Conservation (phyloP, 1,139 yeast genomes). For the Pichia norvegensis region DNA sequence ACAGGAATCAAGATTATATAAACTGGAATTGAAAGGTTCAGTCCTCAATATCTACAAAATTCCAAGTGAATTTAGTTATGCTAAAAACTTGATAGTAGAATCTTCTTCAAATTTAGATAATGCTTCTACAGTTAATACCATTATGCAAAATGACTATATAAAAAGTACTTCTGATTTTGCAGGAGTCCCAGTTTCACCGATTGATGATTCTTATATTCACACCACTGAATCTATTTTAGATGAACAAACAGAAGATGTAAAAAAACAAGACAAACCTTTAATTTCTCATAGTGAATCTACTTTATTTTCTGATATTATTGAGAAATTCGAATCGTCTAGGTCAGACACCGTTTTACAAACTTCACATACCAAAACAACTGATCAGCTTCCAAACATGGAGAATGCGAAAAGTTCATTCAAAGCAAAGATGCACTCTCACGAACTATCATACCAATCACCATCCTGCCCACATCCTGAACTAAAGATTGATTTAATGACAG, state of each 20-base stretch:
- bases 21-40: slow-evolving; percentile 63
- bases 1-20: slow-evolving; percentile 37
- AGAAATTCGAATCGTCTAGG: slow-evolving; percentile 5
- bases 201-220: not conserved
- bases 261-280: not conserved
- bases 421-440: not conserved
- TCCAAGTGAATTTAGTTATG: slow-evolving; percentile 37
- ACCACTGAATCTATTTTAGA: not conserved
- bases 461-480: slow-evolving; percentile 65
- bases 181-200: not conserved
- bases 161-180: slow-evolving; percentile 7
- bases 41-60: slow-evolving; percentile 49
- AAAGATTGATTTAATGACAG: slow-evolving; percentile 40
- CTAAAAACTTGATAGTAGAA: slow-evolving; percentile 34
- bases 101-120: not conserved
- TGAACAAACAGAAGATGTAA: not conserved
- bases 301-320: slow-evolving; percentile 6
- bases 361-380: not conserved
- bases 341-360: not conserved
- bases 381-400: not conserved
- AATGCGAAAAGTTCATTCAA: not conserved
- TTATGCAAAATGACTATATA: slow-evolving; percentile 8
- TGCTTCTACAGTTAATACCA: not conserved
- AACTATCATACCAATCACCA: slow-evolving; percentile 31
- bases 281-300: slow-evolving; percentile 2